These are phyloP conservation scores for Fraxinus paxiana DNA, from an alignment of 305 asterid genomes.

Conservation along the genomic window DNA sequence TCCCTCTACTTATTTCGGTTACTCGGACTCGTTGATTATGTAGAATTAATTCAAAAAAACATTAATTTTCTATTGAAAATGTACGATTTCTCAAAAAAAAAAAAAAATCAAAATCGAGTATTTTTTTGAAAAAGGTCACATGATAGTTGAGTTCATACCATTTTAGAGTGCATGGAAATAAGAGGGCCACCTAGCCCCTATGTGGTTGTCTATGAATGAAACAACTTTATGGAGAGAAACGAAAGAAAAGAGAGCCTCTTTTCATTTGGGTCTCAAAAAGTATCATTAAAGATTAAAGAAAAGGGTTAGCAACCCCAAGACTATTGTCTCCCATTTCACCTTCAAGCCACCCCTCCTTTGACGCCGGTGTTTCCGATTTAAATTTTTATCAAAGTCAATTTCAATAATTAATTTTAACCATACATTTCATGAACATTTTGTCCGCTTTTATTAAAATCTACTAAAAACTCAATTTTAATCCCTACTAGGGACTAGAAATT, in stretches of 20 bases:
- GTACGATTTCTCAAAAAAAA: neutral
- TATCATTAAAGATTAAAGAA: neutral
- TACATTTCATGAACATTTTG: too few species aligned
- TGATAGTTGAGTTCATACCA: neutral
- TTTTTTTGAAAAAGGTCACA: neutral
- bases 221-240: neutral
- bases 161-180: neutral
- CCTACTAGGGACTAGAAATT: neutral
- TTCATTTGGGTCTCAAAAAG: neutral
- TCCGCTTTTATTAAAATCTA: too few species aligned
- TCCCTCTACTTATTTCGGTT: neutral
- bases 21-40: neutral
- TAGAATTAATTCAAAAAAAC: too few species aligned
- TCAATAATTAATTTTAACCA: too few species aligned
- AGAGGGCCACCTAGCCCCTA: neutral
- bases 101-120: neutral
- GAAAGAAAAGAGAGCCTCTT: neutral
- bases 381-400: too few species aligned
- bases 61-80: too few species aligned
- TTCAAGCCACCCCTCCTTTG: constrained; percentile 35
- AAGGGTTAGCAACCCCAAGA: constrained; percentile 33
- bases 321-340: constrained; percentile 33
- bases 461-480: too few species aligned
- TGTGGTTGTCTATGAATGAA: neutral
- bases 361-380: constrained; percentile 42